phyloP scores from a whole-genome alignment of 1,284 basidiomycete genomes.

The Melanopsichium pennsylvanicum region DNA sequence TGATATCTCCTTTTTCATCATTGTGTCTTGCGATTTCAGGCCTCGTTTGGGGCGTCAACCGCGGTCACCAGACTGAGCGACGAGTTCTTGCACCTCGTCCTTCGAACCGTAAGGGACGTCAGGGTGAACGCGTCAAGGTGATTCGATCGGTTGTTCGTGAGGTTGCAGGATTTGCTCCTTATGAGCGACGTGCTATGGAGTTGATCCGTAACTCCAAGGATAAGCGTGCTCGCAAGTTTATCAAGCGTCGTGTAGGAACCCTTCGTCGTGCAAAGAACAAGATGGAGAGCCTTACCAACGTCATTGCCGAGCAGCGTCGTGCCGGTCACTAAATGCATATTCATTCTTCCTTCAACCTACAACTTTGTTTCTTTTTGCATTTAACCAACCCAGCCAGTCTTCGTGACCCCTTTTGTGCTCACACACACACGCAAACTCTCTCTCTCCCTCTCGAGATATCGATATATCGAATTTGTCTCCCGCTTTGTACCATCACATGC shows the following conservation, averaged over 20 bases:
- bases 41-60: slow-evolving; percentile 88
- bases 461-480: no score
- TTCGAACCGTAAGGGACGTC: slow-evolving; percentile 87
- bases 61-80: slow-evolving; percentile 88
- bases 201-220: slow-evolving; percentile 97
- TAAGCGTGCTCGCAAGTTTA: slow-evolving; percentile 66
- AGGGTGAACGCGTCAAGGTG: slow-evolving; percentile 71
- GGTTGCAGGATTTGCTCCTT: slow-evolving; percentile 91
- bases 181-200: slow-evolving; percentile 98
- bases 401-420: not conserved
- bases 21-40: slow-evolving; percentile 72
- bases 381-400: no score
- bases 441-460: not conserved
- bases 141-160: slow-evolving; percentile 62
- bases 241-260: slow-evolving; percentile 64
- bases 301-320: slow-evolving; percentile 64
- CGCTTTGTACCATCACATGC: no score
- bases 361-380: no score
- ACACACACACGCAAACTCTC: not conserved
- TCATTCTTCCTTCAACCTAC: no score
- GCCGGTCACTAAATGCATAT: slow-evolving; percentile 56
- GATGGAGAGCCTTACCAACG: slow-evolving; percentile 62
- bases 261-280: slow-evolving; percentile 64
- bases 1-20: not conserved
- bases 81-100: slow-evolving; percentile 82